phyloP scores from a whole-genome alignment of 495 filamentous ascomycete species.

The Penicillium daleae region DNA sequence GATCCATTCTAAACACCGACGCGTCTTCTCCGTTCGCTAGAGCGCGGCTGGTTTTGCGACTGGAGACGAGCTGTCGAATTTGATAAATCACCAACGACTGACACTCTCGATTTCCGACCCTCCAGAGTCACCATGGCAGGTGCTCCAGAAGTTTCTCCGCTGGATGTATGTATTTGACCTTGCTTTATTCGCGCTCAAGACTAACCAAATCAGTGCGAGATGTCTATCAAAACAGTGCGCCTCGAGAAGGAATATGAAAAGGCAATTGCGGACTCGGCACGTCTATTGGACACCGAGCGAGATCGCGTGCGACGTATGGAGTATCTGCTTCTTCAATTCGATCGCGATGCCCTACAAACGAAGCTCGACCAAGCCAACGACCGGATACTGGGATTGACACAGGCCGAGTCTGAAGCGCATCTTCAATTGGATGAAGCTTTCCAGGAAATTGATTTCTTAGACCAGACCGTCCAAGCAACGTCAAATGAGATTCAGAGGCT shows the following conservation, averaged over 20 bases:
- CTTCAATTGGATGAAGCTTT: slow-evolving; percentile 59
- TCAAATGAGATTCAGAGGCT: slow-evolving; percentile 66
- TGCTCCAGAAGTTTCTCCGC: slow-evolving; percentile 19
- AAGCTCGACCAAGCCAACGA: slow-evolving; percentile 60
- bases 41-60: background rate
- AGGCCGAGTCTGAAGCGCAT: slow-evolving; percentile 57
- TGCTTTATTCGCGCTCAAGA: background rate
- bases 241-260: slow-evolving; percentile 71
- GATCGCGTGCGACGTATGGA: slow-evolving; percentile 66
- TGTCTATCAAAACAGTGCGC: slow-evolving; percentile 49
- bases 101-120: background rate
- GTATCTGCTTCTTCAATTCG: slow-evolving; percentile 68
- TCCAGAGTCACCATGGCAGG: slow-evolving; percentile 21
- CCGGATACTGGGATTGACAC: slow-evolving; percentile 51
- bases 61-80: background rate
- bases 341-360: slow-evolving; percentile 66
- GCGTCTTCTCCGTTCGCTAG: slow-evolving; percentile 11
- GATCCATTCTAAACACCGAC: slow-evolving; percentile 6
- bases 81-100: background rate
- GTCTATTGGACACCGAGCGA: slow-evolving; percentile 69
- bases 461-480: slow-evolving; percentile 59
- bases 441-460: slow-evolving; percentile 58
- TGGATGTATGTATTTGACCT: slow-evolving; percentile 32
- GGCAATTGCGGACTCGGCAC: slow-evolving; percentile 57
- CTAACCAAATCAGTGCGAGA: slow-evolving; percentile 38